These are phyloP conservation scores for Plasmopara viticola DNA, from an alignment of 352 stramenopile species.

Conservation along the genomic window DNA sequence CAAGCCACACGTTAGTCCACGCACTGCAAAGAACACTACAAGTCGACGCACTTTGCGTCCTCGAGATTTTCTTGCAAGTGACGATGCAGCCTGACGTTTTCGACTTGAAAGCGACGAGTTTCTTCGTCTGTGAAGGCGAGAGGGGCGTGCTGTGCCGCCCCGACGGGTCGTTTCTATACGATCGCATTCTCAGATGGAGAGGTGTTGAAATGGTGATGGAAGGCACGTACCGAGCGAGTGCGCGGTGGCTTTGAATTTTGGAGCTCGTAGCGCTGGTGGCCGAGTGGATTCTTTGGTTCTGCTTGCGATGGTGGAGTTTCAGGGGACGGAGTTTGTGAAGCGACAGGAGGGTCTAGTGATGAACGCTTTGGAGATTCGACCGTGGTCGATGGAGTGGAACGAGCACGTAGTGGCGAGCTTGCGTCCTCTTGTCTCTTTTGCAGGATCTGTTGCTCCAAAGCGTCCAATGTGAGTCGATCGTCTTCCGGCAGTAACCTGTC, in stretches of 20 bases:
- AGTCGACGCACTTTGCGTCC: slow-evolving; percentile 61
- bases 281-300: slow-evolving; percentile 10
- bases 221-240: slow-evolving; percentile 8
- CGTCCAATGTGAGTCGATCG: slow-evolving; percentile 41
- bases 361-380: not conserved
- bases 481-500: slow-evolving; percentile 55
- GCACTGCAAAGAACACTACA: not conserved
- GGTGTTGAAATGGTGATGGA: too few relatives aligned
- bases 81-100: slow-evolving; percentile 73
- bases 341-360: slow-evolving; percentile 9
- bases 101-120: slow-evolving; percentile 46
- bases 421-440: slow-evolving; percentile 19
- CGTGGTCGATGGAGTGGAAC: slow-evolving; percentile 4
- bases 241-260: slow-evolving; percentile 7
- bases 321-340: slow-evolving; percentile 5
- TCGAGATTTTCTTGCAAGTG: slow-evolving; percentile 85
- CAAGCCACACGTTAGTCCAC: not conserved
- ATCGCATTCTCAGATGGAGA: not conserved
- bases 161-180: slow-evolving; percentile 20
- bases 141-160: slow-evolving; percentile 42
- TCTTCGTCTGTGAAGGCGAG: slow-evolving; percentile 64
- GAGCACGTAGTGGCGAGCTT: slow-evolving; percentile 16
- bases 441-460: slow-evolving; percentile 41
- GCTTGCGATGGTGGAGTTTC: slow-evolving; percentile 4
- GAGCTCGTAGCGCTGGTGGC: slow-evolving; percentile 4